Base-by-base conservation (phyloP, 805 yeast genomes). In the Wickerhamiella nectarea region DNA sequence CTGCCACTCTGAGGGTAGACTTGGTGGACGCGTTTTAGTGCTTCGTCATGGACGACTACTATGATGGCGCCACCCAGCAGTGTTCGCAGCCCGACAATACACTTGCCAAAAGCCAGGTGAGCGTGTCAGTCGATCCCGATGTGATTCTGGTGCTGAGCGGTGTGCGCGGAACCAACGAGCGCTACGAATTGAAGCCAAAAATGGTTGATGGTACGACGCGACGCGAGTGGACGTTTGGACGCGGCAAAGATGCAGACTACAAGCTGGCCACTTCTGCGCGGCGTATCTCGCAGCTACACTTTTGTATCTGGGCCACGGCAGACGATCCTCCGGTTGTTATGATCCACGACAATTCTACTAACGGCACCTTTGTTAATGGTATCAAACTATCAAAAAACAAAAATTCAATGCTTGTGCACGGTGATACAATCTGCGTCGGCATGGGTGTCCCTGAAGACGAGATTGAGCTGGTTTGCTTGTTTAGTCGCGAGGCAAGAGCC, bases 341-440 rank as follows among this genome's bases (percentile, higher is more conserved):
- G 78, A 67, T 78, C 45, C 75, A 73, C 57, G 96, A 87, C 60
- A 61, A 69, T 2, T 81, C 94, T 1, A 89, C 97, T 2, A 91
- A 91, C 63, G 98, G 98, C 6, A 91, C 98, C 0, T 80, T 75
- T 68, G 63, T 89, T 38, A 91, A 89, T 64, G 78, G 78, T 25
- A 70, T 70, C 31, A 69, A 84, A 41, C 61, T 89, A 15, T 83
- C 78, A 19, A 81, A 79, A 56, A 81, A 81, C 17, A 75, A 80
- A 39, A 83, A 84, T 54, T 84, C 83, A 58, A 74, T 89, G 45
- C 61, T 91, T 31, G 76, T 78, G 36, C 95, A 85, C 57, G 97
- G 97, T 4, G 99, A 91, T 61, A 95, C 85, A 56, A 80, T 91
- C 31, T 73, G 87, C 1, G 82, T 91, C 0, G 98, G 97, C 0